phyloP scores from a whole-genome alignment of 805 yeast species.

The Citeromyces matritensis region DNA sequence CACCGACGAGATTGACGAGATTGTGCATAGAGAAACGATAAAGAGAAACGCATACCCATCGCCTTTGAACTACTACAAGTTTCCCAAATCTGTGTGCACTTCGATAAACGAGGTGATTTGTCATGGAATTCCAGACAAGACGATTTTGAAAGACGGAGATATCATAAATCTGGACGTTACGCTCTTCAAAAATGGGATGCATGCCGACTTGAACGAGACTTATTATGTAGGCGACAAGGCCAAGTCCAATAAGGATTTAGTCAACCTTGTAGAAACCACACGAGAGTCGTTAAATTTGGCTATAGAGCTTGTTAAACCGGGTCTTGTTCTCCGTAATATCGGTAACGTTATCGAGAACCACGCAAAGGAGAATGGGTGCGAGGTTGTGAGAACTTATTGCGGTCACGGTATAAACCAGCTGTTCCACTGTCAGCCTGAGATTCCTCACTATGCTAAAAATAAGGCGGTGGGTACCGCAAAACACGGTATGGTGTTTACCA shows the following conservation, averaged over 20 bases:
- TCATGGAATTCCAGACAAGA: constrained; percentile 93
- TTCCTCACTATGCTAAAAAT: constrained; percentile 90
- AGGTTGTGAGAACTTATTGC: constrained; percentile 81
- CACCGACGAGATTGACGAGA: constrained; percentile 79
- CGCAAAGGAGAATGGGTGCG: constrained; percentile 63
- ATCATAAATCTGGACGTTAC: constrained; percentile 86
- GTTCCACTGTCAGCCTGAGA: constrained; percentile 86
- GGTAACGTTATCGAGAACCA: constrained; percentile 84
- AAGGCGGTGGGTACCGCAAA: constrained; percentile 89
- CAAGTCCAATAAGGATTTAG: constrained; percentile 61
- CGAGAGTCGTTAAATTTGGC: constrained; percentile 78
- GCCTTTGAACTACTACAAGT: constrained; percentile 86
- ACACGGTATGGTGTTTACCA: constrained; percentile 93
- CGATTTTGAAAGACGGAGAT: constrained; percentile 83
- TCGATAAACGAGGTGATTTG: constrained; percentile 92
- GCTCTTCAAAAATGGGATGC: constrained; percentile 74
- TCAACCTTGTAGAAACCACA: constrained; percentile 82
- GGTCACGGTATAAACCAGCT: constrained; percentile 86
- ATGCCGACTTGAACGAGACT: constrained; percentile 92
- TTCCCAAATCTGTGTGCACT: constrained; percentile 85
- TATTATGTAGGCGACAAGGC: constrained; percentile 92
- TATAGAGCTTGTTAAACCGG: constrained; percentile 77
- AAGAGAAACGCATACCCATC: constrained; percentile 89
- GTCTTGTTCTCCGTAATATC: constrained; percentile 69
- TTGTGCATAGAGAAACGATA: constrained; percentile 79